Base-by-base conservation (phyloP, 2,329 filamentous ascomycete species). In the Dryadomyces quercus-mongolicae region DNA sequence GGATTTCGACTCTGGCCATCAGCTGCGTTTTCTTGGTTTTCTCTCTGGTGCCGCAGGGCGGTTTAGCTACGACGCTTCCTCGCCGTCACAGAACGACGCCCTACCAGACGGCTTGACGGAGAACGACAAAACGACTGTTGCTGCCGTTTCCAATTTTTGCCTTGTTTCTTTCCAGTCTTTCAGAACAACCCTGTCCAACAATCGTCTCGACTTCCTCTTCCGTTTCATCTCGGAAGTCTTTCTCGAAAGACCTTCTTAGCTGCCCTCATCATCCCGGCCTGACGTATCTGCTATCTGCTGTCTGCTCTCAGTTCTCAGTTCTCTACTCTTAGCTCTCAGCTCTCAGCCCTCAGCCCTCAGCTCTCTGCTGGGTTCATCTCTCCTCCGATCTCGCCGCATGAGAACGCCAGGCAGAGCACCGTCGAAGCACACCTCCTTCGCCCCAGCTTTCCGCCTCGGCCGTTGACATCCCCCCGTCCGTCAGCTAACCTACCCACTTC, bases 11-110 rank as follows among this genome's bases (percentile, higher is more conserved):
- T 34, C 5, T 34, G 13, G 6, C 22, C 25, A n/a, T 52, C 50
- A 21, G 20, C 25, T 36, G 16, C 16, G 9, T 31, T 46, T 16
- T 45, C 18, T 16, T 21, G n/a, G 25, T 22, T 52, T 46, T 40
- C 15, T 48, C 45, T 44, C 22, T 51, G 31, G 50, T 52, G 25
- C 51, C 51, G 51, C 51, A 52, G 51, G 43, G 42, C 51, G 51
- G 51, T 46, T 47, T 46, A 45, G 50, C 50, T 34, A 50, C 36
- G 18, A 42, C 36, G 18, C 15, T 18, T 25, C 48, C 34, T 50
- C 48, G 10, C 34, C n/a, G 18, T 15, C 47, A 36, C 34, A 49
- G 47, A 21, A n/a, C 18, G 42, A 7, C 40, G 16, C 22, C 21
- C 21, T 13, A 34, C 38, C 22, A 22, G 18, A 31, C 21, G 45